These are phyloP conservation scores for Sisymbrium irio DNA, from an alignment of 345 rosid species.

Conservation along the genomic window DNA sequence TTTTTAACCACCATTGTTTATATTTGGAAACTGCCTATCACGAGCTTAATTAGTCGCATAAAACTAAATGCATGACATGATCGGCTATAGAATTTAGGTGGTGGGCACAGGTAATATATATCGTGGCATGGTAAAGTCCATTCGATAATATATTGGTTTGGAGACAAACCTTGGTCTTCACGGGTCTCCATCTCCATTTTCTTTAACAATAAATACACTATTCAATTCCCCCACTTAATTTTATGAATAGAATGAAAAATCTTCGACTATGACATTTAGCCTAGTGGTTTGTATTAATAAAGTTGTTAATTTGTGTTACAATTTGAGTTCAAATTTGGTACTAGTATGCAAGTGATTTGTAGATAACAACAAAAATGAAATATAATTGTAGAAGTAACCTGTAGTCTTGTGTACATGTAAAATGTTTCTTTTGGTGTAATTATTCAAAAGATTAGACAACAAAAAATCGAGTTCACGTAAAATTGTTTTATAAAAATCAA, in stretches of 20 bases:
- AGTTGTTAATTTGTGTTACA: background rate
- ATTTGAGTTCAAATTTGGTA: background rate
- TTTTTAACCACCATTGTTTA: background rate
- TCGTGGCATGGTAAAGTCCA: background rate
- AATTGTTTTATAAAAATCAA: background rate
- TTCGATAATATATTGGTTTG: constrained; percentile 12
- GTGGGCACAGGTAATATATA: background rate
- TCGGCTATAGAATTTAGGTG: constrained; percentile 4
- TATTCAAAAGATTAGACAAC: background rate
- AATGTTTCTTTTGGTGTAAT: background rate
- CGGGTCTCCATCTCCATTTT: constrained; percentile 20
- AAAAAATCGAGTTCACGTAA: background rate
- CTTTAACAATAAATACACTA: background rate
- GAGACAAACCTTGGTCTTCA: constrained; percentile 28
- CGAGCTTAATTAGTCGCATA: background rate
- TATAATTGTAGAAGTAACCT: background rate
- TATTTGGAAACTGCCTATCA: background rate
- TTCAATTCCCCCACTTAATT: background rate
- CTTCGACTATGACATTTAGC: background rate
- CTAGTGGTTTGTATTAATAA: background rate
- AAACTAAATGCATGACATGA: background rate
- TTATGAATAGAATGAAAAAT: background rate
- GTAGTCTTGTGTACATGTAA: background rate
- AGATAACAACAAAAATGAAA: background rate
- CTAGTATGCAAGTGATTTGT: background rate